These are phyloP conservation scores for Pyricularia pennisetigena DNA, from an alignment of 2,329 filamentous ascomycete species.

Conservation along the genomic window DNA sequence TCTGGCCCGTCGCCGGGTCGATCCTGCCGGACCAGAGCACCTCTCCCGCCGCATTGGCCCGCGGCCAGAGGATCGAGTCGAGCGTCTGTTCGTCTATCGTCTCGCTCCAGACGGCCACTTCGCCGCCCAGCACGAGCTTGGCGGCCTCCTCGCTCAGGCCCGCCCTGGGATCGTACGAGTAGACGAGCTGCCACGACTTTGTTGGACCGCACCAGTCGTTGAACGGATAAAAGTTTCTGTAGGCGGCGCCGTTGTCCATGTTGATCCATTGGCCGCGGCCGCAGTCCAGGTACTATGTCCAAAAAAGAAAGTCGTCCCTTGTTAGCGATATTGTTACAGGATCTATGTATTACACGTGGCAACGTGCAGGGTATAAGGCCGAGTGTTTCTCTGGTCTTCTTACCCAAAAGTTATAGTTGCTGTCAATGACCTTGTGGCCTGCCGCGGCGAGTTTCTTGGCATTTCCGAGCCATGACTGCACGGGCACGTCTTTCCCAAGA, in stretches of 20 bases:
- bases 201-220: constrained; percentile 70
- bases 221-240: constrained; percentile 54
- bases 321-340: background rate
- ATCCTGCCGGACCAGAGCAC: constrained; percentile 69
- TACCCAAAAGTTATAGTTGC: constrained; percentile 71
- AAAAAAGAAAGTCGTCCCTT: constrained; percentile 18
- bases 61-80: constrained; percentile 70
- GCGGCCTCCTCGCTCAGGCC: constrained; percentile 51
- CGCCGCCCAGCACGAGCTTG: constrained; percentile 68
- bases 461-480: constrained; percentile 71
- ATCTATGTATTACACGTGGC: background rate
- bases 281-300: constrained; percentile 65
- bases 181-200: constrained; percentile 76
- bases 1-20: constrained; percentile 50
- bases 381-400: constrained; percentile 15
- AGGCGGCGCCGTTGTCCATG: constrained; percentile 47
- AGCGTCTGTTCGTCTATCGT: constrained; percentile 67
- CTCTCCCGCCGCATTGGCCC: constrained; percentile 64
- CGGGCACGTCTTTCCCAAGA: constrained; percentile 58
- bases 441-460: constrained; percentile 48
- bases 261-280: constrained; percentile 73
- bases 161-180: constrained; percentile 65
- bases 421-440: constrained; percentile 64
- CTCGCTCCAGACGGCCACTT: constrained; percentile 75
- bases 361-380: constrained; percentile 8